Conservation (phyloP, 495 filamentous ascomycete genomes). For the Extremus antarcticus region DNA sequence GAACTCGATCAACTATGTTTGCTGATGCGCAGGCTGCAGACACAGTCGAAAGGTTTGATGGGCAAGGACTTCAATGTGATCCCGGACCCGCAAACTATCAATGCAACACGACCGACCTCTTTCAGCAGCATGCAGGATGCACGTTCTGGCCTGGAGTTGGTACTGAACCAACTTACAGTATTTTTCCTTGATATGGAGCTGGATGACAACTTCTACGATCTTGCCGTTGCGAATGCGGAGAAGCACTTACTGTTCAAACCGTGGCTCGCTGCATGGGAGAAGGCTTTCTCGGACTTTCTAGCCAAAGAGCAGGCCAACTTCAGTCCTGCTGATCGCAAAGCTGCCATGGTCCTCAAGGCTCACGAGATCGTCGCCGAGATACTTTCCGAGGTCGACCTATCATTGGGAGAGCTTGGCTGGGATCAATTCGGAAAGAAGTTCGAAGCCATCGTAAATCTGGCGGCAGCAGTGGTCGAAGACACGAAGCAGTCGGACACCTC, state of each 20-base stretch:
- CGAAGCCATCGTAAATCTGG: conserved; percentile 8
- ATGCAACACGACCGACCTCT: background rate
- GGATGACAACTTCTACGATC: conserved; percentile 14
- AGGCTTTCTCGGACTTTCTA: conserved; percentile 9
- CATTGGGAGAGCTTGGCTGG: conserved; percentile 10
- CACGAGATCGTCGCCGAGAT: conserved; percentile 11
- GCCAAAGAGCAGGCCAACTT: background rate
- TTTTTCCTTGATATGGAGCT: conserved; percentile 14
- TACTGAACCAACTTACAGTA: conserved; percentile 8
- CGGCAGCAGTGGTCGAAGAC: conserved; percentile 5
- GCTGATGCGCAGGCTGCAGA: conserved; percentile 8
- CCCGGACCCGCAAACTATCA: background rate
- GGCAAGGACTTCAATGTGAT: conserved; percentile 5
- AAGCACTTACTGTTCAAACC: conserved; percentile 9
- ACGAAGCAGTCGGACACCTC: background rate
- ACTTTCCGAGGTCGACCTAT: conserved; percentile 6
- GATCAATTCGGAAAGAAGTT: conserved; percentile 8
- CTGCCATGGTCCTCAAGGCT: conserved; percentile 13
- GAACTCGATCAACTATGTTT: conserved; percentile 11
- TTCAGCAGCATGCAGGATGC: conserved; percentile 10
- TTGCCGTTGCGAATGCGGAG: conserved; percentile 12
- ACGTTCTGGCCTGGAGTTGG: conserved; percentile 7
- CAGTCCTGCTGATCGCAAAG: conserved; percentile 1
- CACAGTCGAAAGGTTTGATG: conserved; percentile 10
- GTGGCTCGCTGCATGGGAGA: conserved; percentile 12